phyloP scores from a whole-genome alignment of 371 early-diverging fungal species.

The Mortierella sp. region DNA sequence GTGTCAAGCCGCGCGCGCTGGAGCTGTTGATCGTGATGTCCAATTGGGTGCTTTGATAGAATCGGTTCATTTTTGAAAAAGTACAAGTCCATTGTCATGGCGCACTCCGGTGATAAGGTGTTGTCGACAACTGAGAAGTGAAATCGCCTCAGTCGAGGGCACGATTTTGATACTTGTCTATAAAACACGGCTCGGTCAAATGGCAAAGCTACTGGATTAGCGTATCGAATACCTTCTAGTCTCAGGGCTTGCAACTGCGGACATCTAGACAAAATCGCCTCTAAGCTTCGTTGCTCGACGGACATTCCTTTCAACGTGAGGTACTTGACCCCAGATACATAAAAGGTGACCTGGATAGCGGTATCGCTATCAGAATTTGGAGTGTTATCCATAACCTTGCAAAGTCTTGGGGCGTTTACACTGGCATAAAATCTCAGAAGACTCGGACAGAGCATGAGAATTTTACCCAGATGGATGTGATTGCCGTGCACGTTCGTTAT shows the following conservation, averaged over 20 bases:
- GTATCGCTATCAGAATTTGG: not conserved
- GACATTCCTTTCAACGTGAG: slow-evolving; percentile 16
- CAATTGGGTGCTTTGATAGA: not conserved
- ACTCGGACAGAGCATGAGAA: slow-evolving; percentile 6
- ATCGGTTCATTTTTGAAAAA: not conserved
- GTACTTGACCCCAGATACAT: not conserved
- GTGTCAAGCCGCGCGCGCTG: not conserved
- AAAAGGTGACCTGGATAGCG: too few relatives aligned
- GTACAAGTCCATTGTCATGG: not conserved
- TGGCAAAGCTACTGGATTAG: not conserved
- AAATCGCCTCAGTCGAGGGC: slow-evolving; percentile 6
- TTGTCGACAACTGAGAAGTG: slow-evolving; percentile 16
- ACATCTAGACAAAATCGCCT: not conserved
- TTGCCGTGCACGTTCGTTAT: not conserved
- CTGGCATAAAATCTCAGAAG: not conserved
- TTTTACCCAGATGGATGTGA: slow-evolving; percentile 4
- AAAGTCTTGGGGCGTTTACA: too few relatives aligned
- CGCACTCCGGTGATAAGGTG: not conserved
- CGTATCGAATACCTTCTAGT: slow-evolving; percentile 3
- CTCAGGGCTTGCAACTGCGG: slow-evolving; percentile 3
- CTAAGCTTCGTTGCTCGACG: not conserved
- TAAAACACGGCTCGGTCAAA: slow-evolving; percentile 10
- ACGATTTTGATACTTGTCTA: not conserved
- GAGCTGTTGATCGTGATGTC: not conserved
- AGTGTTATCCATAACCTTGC: not conserved